Base-by-base conservation (phyloP, 2,329 filamentous ascomycete species). In the Stachybotrys elegans region DNA sequence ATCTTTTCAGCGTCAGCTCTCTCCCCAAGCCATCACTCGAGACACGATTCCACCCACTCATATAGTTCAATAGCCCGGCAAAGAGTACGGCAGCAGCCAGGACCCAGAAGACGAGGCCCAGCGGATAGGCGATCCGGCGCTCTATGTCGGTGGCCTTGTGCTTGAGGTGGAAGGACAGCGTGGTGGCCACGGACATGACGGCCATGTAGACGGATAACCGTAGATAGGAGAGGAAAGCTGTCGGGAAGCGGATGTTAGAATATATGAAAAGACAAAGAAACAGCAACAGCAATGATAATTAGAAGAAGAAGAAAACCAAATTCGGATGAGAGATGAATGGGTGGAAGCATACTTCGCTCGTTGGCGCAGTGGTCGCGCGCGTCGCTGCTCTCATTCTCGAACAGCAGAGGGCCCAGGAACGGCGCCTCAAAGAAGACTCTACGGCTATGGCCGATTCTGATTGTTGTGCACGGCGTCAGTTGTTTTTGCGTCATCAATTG, bases 141-240 rank as follows among this genome's bases (percentile, higher is more conserved):
- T 98, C 93, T 13, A 88, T 63, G 1, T 70, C 59, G 0, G 81
- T 79, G 1, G 93, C 88, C 55, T 83, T 68, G 16, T 73, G 72
- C 58, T 90, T 91, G 40, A 98, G 76, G 59, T 98, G 92, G 63
- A 98, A 98, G 13, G 88, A 95, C 41, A 96, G 75, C 9, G 95
- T 83, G 53, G 98, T 95, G 41, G 93, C 92, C 23, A 95, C 79
- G 22, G 88, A 81, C 8, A 97, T 89, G 42, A 98, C 75, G 51
- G 89, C 83, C 78, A 97, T 91, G 69, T 95, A 95, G 55, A 95
- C 80, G 23, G 87, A 84, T 3, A 97, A 78, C 4, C 91, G 83
- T 17, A 97, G 80, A 77, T 93, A 96, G 2, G 92, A 93, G 22
- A 97, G 83, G 60, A 96, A 96, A 0, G 80, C 76, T 81, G 50